Base-by-base conservation (phyloP, 192 early-diverging fungal genomes). In the Backusella australiensis region DNA sequence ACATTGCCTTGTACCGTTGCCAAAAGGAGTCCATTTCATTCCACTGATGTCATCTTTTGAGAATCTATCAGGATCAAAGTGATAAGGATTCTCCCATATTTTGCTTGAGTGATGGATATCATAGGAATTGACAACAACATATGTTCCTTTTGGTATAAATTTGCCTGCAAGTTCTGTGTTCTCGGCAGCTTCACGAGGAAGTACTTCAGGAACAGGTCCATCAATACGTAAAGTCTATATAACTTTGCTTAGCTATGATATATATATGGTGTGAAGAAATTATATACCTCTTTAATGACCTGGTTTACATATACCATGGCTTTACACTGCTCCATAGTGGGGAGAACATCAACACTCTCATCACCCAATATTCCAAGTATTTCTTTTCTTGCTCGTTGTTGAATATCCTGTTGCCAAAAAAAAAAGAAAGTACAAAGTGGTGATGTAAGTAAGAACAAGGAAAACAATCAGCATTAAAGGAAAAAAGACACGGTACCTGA, bases 1-100 rank as follows among this genome's bases (percentile, higher is more conserved):
- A 76, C 88, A 91, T 79, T 89, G 84, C 38, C 87, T 84, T 21
- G 81, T 69, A 11, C 92, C 92, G 15, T 83, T 81, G 53, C 90
- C 85, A 68, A 93, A 93, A 21, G 92, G 83, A 15, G 89, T 52
- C 75, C 83, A 91, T 15, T 82, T n/a, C 38, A 76, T 34, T 7
- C 65, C 44, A 23, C 26, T 63, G 3, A 4, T 23, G 12, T 63
- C 26, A 1, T 34, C 35, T 0, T 59, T 65, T 17, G 71, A 77
- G 73, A 90, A 88, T 32, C 89, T 83, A 39, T 86, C 86, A 6
- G 89, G 89, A 38, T 82, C 70, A 34, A 89, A 90, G 36, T 72
- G 73, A 8, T 83, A 76, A 4, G 89, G 89, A 0, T 85, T 44
- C 0, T 83, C 80, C 68, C 85, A 90, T 70, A 75, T 5, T 8